phyloP scores from a whole-genome alignment of 495 filamentous ascomycete species.

The Hypomontagnella submonticulosa region DNA sequence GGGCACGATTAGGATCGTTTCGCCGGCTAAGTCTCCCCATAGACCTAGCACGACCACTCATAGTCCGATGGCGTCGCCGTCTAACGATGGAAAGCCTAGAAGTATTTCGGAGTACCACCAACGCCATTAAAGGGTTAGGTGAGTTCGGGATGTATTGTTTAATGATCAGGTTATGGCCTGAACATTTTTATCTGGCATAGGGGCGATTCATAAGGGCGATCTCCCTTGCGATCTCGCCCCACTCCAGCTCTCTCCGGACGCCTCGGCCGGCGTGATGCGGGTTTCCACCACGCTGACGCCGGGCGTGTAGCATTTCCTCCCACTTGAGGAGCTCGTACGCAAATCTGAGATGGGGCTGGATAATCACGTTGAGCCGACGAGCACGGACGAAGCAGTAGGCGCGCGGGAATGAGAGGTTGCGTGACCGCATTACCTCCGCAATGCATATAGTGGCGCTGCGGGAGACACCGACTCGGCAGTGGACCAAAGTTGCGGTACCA shows the following conservation, averaged over 20 bases:
- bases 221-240: conserved; percentile 87
- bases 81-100: background rate
- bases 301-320: conserved; percentile 75
- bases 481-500: conserved; percentile 88
- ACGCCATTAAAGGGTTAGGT: background rate
- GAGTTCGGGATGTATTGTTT: conserved; percentile 1
- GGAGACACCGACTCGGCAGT: conserved; percentile 96
- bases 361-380: conserved; percentile 78
- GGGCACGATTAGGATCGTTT: background rate
- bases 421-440: conserved; percentile 90
- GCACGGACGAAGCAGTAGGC: conserved; percentile 98
- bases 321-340: conserved; percentile 87
- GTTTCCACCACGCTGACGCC: conserved; percentile 52
- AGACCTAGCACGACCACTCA: conserved; percentile 12
- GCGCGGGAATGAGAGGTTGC: conserved; percentile 83
- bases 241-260: conserved; percentile 83
- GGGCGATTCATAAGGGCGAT: conserved; percentile 96
- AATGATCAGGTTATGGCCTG: background rate
- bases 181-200: conserved; percentile 67
- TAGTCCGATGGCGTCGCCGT: background rate
- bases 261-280: conserved; percentile 14
- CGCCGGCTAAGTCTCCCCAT: background rate
- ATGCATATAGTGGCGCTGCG: conserved; percentile 97
- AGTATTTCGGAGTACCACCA: background rate
- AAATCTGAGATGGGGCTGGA: conserved; percentile 70